Base-by-base conservation (phyloP, 768 basidiomycete genomes). In the Porphyrellus cyaneotinctus region DNA sequence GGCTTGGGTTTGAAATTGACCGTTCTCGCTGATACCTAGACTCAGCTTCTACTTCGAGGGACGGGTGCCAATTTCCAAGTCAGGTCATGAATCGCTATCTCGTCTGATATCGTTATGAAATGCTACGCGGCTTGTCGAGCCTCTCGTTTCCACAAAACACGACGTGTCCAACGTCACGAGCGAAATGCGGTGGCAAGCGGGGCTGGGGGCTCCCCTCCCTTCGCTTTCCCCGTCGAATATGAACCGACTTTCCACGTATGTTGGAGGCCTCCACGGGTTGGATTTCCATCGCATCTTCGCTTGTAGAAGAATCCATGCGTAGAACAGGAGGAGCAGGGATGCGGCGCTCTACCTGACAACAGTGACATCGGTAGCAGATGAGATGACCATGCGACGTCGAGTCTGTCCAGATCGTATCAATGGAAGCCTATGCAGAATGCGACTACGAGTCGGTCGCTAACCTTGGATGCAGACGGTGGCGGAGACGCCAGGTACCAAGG, bases 401-500 rank as follows among this genome's bases (percentile, higher is more conserved):
- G 15, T 69, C 80, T 80, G 36, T 31, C 20, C 9, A 2, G 12
- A n/a, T 12, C 24, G 64, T 70, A 43, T 64, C 74, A 39, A 15
- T 1, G 32, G 33, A 32, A 22, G 18, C 12, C 13, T 11, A n/a
- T 18, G 9, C 18, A 23, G 13, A 26, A 24, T 4, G 26, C 20
- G 1, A 14, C 14, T 2, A 1, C 4, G 26, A 33, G 49, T 7
- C 18, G 23, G 1, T 18, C 22, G 54, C 82, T 26, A 51, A 88
- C 91, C 68, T 70, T 82, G 82, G 9, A 88, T 69, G 3, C 90
- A 82, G 22, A 89, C 78, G 1, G 74, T 75, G 0, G 81, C 79
- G 1, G 87, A 84, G 1, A 78, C 57, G 13, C 91, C 91, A 0
- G 89, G 85, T 1, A 91, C 59, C 5, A 93, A 73, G 9, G 85